Conservation (phyloP, 345 rosid genomes). For the Syzygium aqueum region DNA sequence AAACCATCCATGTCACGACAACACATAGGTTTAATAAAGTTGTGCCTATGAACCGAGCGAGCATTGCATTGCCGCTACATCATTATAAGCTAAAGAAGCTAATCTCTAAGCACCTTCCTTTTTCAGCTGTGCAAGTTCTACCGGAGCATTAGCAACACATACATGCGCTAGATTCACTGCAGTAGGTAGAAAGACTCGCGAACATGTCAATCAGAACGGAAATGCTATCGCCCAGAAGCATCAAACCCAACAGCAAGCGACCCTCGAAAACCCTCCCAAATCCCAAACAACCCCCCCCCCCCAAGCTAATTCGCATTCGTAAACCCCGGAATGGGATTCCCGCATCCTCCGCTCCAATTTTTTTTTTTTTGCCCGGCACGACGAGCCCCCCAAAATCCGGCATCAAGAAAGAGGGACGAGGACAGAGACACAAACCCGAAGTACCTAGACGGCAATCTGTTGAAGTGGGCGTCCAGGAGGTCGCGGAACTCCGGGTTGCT, state of each 20-base stretch:
- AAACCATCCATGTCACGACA: neutral
- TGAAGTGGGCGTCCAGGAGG: constrained; percentile 50
- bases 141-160: neutral
- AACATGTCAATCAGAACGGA: neutral
- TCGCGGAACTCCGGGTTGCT: constrained; percentile 48
- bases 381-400: neutral
- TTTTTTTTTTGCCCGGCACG: no score
- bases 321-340: neutral
- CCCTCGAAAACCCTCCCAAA: neutral
- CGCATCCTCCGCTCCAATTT: neutral
- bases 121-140: neutral
- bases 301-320: neutral
- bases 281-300: neutral
- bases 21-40: neutral
- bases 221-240: neutral
- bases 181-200: neutral
- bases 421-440: neutral
- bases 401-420: neutral
- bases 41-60: neutral
- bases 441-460: constrained; percentile 63
- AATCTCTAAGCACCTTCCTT: neutral
- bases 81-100: neutral
- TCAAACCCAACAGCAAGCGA: no score
- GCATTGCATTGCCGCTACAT: neutral
- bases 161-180: neutral